These are phyloP conservation scores for Neotropicomus parvogracilis DNA, from an alignment of 1,284 basidiomycete genomes.

Conservation along the genomic window DNA sequence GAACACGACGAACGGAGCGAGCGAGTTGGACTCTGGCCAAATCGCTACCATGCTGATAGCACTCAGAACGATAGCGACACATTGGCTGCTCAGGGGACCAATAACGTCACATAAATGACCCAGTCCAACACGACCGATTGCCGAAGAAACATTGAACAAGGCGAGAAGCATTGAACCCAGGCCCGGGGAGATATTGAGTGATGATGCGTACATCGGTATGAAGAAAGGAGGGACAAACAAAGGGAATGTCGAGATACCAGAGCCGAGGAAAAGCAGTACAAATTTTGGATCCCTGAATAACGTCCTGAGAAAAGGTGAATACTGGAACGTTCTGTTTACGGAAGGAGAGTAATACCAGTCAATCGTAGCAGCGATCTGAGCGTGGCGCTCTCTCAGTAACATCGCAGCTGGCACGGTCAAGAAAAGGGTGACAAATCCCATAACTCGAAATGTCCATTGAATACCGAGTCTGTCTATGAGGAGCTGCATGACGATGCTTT, in stretches of 20 bases:
- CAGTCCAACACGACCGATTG: neutral
- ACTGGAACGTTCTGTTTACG: neutral
- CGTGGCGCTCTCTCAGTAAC: constrained; percentile 31
- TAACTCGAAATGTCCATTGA: constrained; percentile 36
- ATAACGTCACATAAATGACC: constrained; percentile 3
- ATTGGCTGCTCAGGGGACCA: constrained; percentile 1
- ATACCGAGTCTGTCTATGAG: constrained; percentile 32
- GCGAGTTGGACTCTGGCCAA: neutral
- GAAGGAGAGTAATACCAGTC: constrained; percentile 18
- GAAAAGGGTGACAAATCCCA: constrained; percentile 30
- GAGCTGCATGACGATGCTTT: constrained; percentile 28
- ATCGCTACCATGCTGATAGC: neutral
- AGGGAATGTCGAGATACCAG: constrained; percentile 1
- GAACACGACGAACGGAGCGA: neutral
- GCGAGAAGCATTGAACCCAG: constrained; percentile 1
- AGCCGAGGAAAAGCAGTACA: neutral
- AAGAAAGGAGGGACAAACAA: constrained; percentile 2
- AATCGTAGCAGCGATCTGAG: constrained; percentile 12
- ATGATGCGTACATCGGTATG: constrained; percentile 4
- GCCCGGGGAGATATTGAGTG: neutral
- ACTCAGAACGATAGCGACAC: neutral
- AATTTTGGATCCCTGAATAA: constrained; percentile 2
- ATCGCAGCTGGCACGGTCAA: constrained; percentile 31
- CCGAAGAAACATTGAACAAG: constrained; percentile 2
- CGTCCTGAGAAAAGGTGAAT: neutral